Evolutionary conservation across 768 basidiomycete species (phyloP), one percentile per base, ranked within the genome.

Genomic region (Obba rivulosa): DNA sequence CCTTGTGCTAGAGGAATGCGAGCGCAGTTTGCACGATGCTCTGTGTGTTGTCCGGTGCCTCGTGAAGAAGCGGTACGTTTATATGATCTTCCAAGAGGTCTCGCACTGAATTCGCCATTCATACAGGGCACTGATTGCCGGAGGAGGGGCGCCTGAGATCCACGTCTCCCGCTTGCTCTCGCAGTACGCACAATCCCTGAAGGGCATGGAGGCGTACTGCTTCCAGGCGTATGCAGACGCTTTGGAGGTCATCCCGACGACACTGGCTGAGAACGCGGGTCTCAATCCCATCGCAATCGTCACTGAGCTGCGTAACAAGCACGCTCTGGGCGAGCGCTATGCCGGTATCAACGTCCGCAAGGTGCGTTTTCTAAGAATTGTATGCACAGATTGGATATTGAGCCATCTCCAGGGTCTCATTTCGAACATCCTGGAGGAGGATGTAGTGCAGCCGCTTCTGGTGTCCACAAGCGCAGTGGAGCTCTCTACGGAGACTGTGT

Each of bases 281-380:
- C 75, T 99, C 49, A 96, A 98, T 69, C 92, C 96, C 5, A 97
- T 99, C 56, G 85, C 92, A 7, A 98, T 99, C 63, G 94, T 99
- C 46, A 99, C 96, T 22, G 96, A 99, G 63, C 75, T 99, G 46
- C 82, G 96, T 54, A 99, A 99, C 71, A 80, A 93, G 54, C 96
- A 99, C 67, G 94, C 96, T 2, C 74, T 92, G 8, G 96, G 96
- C 28, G 96, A 99, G 58, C 78, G 80, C 53, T 92, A 86, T 57
- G 94, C 96, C 22, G 96, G 96, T 25, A 98, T 99, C 69, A 99
- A 98, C 66, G 93, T 99, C 54, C 84, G 95, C 59, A 98, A 94
- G 76, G 93, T 92, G 59, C 37, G 79, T 52, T 34, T 18, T 18
- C 35, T 22, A 34, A 13, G 14, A 17, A 22, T 16, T 45, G 8